phyloP scores from a whole-genome alignment of 2,329 filamentous ascomycete genomes.

The Aspergillus tubingensis region DNA sequence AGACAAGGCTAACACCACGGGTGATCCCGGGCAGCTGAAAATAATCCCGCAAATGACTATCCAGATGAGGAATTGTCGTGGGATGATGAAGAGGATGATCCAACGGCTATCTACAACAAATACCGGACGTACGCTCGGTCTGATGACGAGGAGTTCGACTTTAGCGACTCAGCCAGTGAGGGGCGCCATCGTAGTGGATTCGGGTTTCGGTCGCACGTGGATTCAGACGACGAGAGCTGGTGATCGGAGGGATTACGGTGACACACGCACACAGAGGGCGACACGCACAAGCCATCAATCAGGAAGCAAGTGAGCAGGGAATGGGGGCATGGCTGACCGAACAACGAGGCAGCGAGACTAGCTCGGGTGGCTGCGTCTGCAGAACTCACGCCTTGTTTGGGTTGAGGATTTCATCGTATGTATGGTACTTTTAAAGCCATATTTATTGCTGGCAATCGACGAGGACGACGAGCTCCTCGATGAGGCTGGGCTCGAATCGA shows the following conservation, averaged over 20 bases:
- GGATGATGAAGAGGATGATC: conserved; percentile 49
- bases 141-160: conserved; percentile 49
- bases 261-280: neutral
- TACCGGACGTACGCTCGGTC: conserved; percentile 44
- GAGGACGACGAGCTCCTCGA: neutral
- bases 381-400: conserved; percentile 4
- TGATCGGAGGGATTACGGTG: conserved; percentile 11
- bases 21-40: conserved; percentile 42
- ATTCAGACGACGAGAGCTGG: conserved; percentile 32
- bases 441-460: neutral
- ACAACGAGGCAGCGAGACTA: conserved; percentile 7
- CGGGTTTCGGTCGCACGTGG: conserved; percentile 26
- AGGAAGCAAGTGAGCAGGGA: neutral
- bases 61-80: conserved; percentile 53
- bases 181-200: conserved; percentile 26
- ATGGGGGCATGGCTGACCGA: neutral
- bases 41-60: conserved; percentile 54
- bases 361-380: conserved; percentile 13
- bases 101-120: conserved; percentile 39
- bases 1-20: conserved; percentile 7
- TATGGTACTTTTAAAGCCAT: neutral
- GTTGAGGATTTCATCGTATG: neutral
- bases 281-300: neutral
- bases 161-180: conserved; percentile 39
- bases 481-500: neutral